These are phyloP conservation scores for Malus sylvestris DNA, from an alignment of 306 rosid genomes.

Conservation along the genomic window DNA sequence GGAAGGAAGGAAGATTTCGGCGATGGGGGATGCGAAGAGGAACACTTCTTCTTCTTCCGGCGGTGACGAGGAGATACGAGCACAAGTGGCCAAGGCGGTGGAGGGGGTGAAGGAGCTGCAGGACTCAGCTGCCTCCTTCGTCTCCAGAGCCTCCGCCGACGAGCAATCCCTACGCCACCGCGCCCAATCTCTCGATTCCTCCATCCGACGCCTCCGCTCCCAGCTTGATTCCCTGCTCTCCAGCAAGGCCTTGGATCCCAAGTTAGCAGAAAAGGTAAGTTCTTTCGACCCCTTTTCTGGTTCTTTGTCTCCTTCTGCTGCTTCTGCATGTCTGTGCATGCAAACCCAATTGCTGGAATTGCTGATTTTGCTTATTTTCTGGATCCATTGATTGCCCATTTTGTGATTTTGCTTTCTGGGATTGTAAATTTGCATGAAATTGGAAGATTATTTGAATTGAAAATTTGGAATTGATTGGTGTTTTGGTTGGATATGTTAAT, in stretches of 20 bases:
- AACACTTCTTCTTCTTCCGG: neutral
- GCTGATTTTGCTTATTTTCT: neutral
- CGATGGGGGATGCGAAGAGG: slow-evolving; percentile 22
- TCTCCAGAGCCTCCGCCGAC: slow-evolving; percentile 36
- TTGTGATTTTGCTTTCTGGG: neutral
- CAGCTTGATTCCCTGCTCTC: slow-evolving; percentile 49
- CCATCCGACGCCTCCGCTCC: slow-evolving; percentile 58
- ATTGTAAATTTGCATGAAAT: neutral
- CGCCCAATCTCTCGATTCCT: slow-evolving; percentile 48
- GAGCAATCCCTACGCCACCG: slow-evolving; percentile 77
- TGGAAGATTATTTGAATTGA: neutral
- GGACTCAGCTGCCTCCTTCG: slow-evolving; percentile 47
- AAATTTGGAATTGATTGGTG: neutral
- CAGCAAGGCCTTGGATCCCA: slow-evolving; percentile 38
- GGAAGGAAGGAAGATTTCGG: neutral
- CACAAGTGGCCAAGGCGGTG: slow-evolving; percentile 41
- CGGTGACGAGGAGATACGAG: slow-evolving; percentile 34
- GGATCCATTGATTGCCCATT: neutral
- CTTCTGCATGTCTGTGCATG: slow-evolving; percentile 5
- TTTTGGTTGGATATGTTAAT: neutral
- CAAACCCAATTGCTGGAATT: neutral
- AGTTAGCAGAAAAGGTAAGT: slow-evolving; percentile 58
- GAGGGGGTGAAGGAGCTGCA: slow-evolving; percentile 76
- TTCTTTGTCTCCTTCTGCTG: neutral
- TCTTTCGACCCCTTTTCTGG: neutral